phyloP scores from a whole-genome alignment of 306 rosid species.

The Glycyrrhiza uralensis region DNA sequence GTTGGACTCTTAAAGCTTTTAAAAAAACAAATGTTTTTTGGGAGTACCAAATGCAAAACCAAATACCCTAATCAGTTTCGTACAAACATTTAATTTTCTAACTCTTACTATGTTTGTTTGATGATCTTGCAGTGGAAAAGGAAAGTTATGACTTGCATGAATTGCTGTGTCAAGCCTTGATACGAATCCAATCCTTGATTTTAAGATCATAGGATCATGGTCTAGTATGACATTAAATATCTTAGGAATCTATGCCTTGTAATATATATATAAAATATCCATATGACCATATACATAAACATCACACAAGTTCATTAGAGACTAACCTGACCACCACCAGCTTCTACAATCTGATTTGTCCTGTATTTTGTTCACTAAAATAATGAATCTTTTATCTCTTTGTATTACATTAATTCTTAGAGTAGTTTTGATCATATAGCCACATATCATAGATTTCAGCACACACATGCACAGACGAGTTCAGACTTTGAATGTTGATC shows the following conservation, averaged over 20 bases:
- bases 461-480: too few relatives aligned
- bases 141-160: conserved; percentile 51
- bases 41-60: too few relatives aligned
- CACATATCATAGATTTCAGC: too few relatives aligned
- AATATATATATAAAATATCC: too few relatives aligned
- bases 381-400: too few relatives aligned
- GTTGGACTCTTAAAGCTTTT: too few relatives aligned
- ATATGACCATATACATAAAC: conserved; percentile 4
- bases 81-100: conserved; percentile 7
- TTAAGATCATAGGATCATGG: conserved; percentile 15
- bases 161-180: conserved; percentile 62
- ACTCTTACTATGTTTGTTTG: conserved; percentile 12
- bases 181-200: conserved; percentile 14
- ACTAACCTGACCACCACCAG: not conserved
- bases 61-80: too few relatives aligned
- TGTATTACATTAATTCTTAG: too few relatives aligned
- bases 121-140: conserved; percentile 54
- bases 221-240: not conserved
- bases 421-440: too few relatives aligned
- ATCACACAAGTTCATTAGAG: conserved; percentile 6
- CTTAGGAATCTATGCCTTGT: not conserved
- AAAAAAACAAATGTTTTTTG: too few relatives aligned
- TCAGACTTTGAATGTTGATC: too few relatives aligned
- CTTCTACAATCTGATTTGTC: not conserved
- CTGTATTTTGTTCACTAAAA: not conserved